Conservation (phyloP, 163 green algal genomes). For the Chlamydomonas reinhardtii region DNA sequence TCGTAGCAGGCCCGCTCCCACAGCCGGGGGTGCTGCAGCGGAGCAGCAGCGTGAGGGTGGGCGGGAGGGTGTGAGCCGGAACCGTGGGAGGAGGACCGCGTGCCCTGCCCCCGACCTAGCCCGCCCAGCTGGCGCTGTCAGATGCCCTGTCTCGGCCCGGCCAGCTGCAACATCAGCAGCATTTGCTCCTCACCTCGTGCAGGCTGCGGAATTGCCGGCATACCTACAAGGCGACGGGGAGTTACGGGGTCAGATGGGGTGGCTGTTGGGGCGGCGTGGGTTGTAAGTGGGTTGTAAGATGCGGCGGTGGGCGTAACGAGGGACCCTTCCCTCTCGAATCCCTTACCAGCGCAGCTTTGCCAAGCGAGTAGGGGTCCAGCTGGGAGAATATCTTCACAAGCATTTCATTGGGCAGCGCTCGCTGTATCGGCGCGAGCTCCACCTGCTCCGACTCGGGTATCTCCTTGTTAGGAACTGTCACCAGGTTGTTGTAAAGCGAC, state of each 20-base stretch:
- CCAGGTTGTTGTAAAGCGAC: conserved; percentile 65
- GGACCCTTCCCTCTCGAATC: conserved; percentile 12
- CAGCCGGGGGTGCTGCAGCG: conserved; percentile 61
- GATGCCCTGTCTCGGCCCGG: too few relatives aligned
- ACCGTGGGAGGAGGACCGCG: background rate
- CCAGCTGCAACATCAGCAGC: too few relatives aligned
- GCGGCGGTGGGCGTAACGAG: too few relatives aligned
- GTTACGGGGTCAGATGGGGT: too few relatives aligned
- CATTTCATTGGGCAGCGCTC: conserved; percentile 81
- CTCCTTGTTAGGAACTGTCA: conserved; percentile 15
- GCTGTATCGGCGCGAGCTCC: conserved; percentile 81
- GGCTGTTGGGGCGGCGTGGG: too few relatives aligned
- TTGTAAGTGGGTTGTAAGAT: too few relatives aligned
- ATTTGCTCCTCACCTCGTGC: background rate
- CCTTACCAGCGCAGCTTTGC: conserved; percentile 73
- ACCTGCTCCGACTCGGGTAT: conserved; percentile 11
- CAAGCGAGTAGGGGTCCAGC: conserved; percentile 72
- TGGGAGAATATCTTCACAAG: conserved; percentile 67
- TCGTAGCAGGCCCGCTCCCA: conserved; percentile 79
- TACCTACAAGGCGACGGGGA: background rate
- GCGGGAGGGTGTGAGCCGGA: background rate
- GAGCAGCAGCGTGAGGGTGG: background rate
- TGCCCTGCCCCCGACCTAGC: too few relatives aligned
- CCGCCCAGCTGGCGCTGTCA: too few relatives aligned
- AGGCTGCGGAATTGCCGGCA: conserved; percentile 28